phyloP scores from a whole-genome alignment of 1,284 basidiomycete species.

The Cutaneotrichosporon sp. region DNA sequence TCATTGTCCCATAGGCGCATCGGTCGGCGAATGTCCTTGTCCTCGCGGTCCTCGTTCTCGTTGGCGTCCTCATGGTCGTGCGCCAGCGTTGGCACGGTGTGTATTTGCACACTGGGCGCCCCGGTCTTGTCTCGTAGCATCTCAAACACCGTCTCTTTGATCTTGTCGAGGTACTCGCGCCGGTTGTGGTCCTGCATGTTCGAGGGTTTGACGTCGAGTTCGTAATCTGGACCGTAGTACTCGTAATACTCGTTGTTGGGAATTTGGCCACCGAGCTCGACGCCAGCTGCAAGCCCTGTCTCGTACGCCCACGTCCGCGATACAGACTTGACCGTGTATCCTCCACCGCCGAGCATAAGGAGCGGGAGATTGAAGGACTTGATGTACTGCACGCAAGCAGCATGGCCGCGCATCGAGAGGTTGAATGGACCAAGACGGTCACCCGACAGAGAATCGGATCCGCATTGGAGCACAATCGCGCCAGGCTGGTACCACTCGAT shows the following conservation, averaged over 20 bases:
- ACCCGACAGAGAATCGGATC: slow-evolving; percentile 95
- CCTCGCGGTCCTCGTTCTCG: slow-evolving; percentile 72
- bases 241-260: slow-evolving; percentile 98
- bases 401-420: slow-evolving; percentile 96
- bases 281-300: slow-evolving; percentile 92
- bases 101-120: slow-evolving; percentile 85
- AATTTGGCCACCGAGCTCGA: slow-evolving; percentile 84
- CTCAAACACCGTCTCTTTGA: slow-evolving; percentile 88
- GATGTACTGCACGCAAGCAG: slow-evolving; percentile 94
- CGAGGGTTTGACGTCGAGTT: slow-evolving; percentile 91
- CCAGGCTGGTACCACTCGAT: slow-evolving; percentile 96
- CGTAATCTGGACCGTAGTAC: slow-evolving; percentile 97
- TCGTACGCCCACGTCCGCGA: slow-evolving; percentile 97
- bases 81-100: slow-evolving; percentile 57
- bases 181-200: slow-evolving; percentile 97
- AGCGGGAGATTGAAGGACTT: slow-evolving; percentile 93
- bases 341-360: slow-evolving; percentile 89
- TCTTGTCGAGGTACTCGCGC: slow-evolving; percentile 83
- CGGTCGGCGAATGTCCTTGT: slow-evolving; percentile 67
- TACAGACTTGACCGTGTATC: slow-evolving; percentile 98
- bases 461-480: slow-evolving; percentile 95
- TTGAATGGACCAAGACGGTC: slow-evolving; percentile 97
- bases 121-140: slow-evolving; percentile 76
- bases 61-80: slow-evolving; percentile 79
- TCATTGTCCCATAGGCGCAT: slow-evolving; percentile 46